Evolutionary conservation across 2,329 filamentous ascomycete genomes (phyloP).

Genomic region (Fusarium torulosum): DNA sequence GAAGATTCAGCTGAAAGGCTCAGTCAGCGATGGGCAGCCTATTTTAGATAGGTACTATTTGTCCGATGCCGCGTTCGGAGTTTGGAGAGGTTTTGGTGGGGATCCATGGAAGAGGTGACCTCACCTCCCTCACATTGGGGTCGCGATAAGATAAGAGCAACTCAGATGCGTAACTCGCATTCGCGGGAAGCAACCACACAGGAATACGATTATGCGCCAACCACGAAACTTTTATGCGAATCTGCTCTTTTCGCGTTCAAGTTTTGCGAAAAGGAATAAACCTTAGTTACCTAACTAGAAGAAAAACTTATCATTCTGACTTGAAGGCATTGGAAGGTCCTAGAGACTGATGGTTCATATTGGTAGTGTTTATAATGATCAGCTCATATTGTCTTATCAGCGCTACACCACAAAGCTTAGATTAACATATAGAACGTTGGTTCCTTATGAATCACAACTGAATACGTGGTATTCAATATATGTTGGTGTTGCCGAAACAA

Average conservation of each 20-base stretch:
- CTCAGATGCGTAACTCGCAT: conserved; percentile 27
- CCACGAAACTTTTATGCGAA: neutral
- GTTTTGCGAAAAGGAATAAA: neutral
- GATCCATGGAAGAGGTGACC: conserved; percentile 41
- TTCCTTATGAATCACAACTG: no score
- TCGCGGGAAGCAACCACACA: conserved; percentile 21
- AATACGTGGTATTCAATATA: neutral
- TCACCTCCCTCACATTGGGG: conserved; percentile 18
- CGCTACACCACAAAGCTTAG: neutral
- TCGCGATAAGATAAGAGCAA: conserved; percentile 39
- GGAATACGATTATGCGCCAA: conserved; percentile 26
- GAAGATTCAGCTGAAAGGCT: conserved; percentile 46
- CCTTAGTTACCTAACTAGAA: neutral
- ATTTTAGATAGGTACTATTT: conserved; percentile 39
- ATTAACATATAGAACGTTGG: neutral
- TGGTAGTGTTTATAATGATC: neutral
- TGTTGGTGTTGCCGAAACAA: neutral
- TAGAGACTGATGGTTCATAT: neutral
- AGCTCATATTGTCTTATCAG: neutral
- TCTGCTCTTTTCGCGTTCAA: neutral
- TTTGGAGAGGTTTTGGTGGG: conserved; percentile 43
- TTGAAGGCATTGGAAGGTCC: neutral
- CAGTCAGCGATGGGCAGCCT: conserved; percentile 43
- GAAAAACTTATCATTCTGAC: neutral
- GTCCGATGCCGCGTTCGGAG: conserved; percentile 36